Percentiles rank a stretch among this genome's conserved stretches.
Evolutionary conservation across 148 eudicot species (phyloP).

Genomic region (Pharnaceum exiguum): DNA sequence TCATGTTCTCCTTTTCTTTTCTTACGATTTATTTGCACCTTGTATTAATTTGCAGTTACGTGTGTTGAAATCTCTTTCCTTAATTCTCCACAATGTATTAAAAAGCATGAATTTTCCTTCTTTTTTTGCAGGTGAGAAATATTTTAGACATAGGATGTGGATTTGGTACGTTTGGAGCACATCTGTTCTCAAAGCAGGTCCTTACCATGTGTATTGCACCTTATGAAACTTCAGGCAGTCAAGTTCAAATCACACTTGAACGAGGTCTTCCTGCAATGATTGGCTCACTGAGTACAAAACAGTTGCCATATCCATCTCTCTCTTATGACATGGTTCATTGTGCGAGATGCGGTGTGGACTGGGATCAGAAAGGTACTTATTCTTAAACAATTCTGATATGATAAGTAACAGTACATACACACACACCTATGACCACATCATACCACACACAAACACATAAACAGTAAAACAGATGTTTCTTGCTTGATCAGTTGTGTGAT

Average conservation of each 20-base stretch:
- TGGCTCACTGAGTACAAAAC: constrained; percentile 63
- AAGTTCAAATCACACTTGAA: constrained; percentile 89
- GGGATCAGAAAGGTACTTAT: constrained; percentile 77
- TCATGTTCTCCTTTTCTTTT: neutral
- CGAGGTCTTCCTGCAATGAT: constrained; percentile 97
- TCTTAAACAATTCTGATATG: neutral
- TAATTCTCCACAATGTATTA: neutral
- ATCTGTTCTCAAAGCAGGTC: constrained; percentile 64
- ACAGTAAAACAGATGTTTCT: too few species aligned
- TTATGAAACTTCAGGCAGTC: constrained; percentile 93
- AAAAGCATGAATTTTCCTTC: constrained; percentile 11
- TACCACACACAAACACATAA: too few species aligned
- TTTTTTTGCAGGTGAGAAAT: constrained; percentile 63
- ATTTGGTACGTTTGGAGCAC: constrained; percentile 94
- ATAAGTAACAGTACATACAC: too few species aligned
- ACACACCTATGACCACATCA: too few species aligned
- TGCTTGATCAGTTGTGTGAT: too few species aligned
- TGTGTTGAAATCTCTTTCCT: neutral
- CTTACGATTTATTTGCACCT: neutral
- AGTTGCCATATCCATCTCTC: constrained; percentile 85
- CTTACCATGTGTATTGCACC: constrained; percentile 89
- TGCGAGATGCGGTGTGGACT: constrained; percentile 74
- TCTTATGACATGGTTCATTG: constrained; percentile 95
- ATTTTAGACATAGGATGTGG: constrained; percentile 94
- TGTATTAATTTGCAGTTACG: neutral